A percentile compares a stretch with the other conserved stretches of the same genome.
These are phyloP conservation scores for Ceratobasidium sp. DNA, from an alignment of 1,284 basidiomycete species.

Conservation along the genomic window DNA sequence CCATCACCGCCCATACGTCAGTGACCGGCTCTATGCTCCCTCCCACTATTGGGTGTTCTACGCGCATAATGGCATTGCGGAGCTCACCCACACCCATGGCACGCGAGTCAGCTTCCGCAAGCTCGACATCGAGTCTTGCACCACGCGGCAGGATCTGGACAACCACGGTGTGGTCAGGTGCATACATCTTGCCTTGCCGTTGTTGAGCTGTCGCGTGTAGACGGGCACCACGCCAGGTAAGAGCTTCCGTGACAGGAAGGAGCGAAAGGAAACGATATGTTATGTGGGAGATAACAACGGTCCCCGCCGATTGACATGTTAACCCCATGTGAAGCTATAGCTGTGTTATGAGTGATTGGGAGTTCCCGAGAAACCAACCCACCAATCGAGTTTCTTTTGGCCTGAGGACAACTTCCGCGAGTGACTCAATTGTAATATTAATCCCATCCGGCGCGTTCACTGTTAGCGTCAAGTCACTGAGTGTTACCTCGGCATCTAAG, in stretches of 20 bases:
- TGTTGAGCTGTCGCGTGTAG: slow-evolving; percentile 74
- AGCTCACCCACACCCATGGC: slow-evolving; percentile 48
- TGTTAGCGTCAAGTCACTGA: slow-evolving; percentile 64
- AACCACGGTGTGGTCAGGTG: slow-evolving; percentile 62
- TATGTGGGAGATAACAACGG: slow-evolving; percentile 61
- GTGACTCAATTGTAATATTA: slow-evolving; percentile 59
- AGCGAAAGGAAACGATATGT: slow-evolving; percentile 72
- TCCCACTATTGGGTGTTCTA: slow-evolving; percentile 53
- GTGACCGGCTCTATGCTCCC: slow-evolving; percentile 61
- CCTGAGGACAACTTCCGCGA: slow-evolving; percentile 63
- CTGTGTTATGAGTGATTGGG: slow-evolving; percentile 12
- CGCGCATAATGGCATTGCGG: slow-evolving; percentile 21
- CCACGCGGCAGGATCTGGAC: slow-evolving; percentile 66
- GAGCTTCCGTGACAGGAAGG: slow-evolving; percentile 64
- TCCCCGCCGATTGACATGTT: slow-evolving; percentile 57
- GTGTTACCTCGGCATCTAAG: slow-evolving; percentile 68
- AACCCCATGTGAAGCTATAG: slow-evolving; percentile 68
- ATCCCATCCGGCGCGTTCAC: slow-evolving; percentile 52
- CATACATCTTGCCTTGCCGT: slow-evolving; percentile 67
- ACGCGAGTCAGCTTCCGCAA: slow-evolving; percentile 37
- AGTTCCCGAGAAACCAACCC: slow-evolving; percentile 9
- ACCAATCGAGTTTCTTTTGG: slow-evolving; percentile 67
- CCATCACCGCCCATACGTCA: slow-evolving; percentile 70
- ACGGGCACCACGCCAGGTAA: slow-evolving; percentile 67
- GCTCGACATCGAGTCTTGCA: slow-evolving; percentile 55